phyloP scores from a whole-genome alignment of 345 rosid species.

The Brassica nigra region DNA sequence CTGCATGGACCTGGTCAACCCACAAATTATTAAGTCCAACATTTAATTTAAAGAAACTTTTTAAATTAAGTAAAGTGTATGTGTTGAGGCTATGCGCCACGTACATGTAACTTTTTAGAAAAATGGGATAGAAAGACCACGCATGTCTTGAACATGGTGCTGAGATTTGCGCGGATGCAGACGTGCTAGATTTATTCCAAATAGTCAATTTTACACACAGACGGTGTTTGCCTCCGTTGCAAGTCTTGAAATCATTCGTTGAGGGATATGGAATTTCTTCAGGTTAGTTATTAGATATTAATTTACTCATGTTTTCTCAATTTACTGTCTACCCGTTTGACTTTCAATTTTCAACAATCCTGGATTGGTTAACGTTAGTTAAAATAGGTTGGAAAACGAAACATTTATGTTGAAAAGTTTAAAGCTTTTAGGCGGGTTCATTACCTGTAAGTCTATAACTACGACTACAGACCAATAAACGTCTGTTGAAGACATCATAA shows the following conservation, averaged over 20 bases:
- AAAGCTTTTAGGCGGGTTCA: slow-evolving; percentile 62
- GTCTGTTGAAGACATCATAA: neutral
- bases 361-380: slow-evolving; percentile 15
- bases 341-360: neutral
- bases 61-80: neutral
- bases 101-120: neutral
- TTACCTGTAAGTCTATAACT: slow-evolving; percentile 51
- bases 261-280: slow-evolving; percentile 85
- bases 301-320: neutral
- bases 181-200: slow-evolving; percentile 51
- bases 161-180: slow-evolving; percentile 80
- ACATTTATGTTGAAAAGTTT: slow-evolving; percentile 59
- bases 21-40: neutral
- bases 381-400: slow-evolving; percentile 59
- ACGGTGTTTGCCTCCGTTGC: slow-evolving; percentile 57
- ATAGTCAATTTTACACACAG: slow-evolving; percentile 47
- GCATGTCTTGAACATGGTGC: slow-evolving; percentile 62
- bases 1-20: neutral
- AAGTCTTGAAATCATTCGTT: slow-evolving; percentile 72
- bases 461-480: slow-evolving; percentile 43
- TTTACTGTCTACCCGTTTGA: neutral
- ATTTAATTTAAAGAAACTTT: neutral
- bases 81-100: neutral
- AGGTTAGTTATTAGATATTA: slow-evolving; percentile 45
- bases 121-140: neutral